Base-by-base conservation (phyloP, 2,329 filamentous ascomycete genomes). In the Lachnellula subtilissima region DNA sequence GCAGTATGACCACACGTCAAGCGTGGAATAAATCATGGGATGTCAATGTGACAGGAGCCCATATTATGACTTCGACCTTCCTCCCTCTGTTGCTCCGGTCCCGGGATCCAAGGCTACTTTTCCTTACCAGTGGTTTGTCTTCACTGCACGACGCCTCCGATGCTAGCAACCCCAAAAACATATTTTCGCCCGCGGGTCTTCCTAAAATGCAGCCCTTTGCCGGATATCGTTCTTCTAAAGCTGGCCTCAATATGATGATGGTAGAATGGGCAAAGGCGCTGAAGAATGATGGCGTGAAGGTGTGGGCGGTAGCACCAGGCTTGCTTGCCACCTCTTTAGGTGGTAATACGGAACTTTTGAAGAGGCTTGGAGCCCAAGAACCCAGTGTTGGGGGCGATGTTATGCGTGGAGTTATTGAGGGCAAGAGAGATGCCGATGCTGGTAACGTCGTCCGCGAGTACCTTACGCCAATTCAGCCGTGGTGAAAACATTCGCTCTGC, bases 201-300 rank as follows among this genome's bases (percentile, higher is more conserved):
- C 37, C 37, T 15, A 58, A 60, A 11, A 57, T 61, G 52, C 56
- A 58, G 7, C 54, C 28, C 60, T 61, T 3, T 73, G 73, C 12
- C n/a, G 64, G 66, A 1, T 78, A 78, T 56, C 71, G 75, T 4
- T 67, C 65, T 23, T 61, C 66, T 23, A 78, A 79, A 64, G 71
- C 70, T 3, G 75, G 72, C 0, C 60, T 78, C 50, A 78, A 78
- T 58, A 78, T 78, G 76, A 54, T 78, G 57, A 75, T 77, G 75
- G 67, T 71, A 6, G 72, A 77, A 55, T 78, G 73, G 72, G 51
- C 64, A 36, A 69, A 72, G 37, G 57, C 71, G 1, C 66, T 82
- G 25, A 70, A 67, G 43, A 71, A 72, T 1, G 78, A 82, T 42
- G 76, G 77, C 0, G 76, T 81, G 7, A 79, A 77, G 63, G 74